Evolutionary conservation across 2,329 filamentous ascomycete genomes (phyloP).

Genomic region (Phialemonium atrogriseum): DNA sequence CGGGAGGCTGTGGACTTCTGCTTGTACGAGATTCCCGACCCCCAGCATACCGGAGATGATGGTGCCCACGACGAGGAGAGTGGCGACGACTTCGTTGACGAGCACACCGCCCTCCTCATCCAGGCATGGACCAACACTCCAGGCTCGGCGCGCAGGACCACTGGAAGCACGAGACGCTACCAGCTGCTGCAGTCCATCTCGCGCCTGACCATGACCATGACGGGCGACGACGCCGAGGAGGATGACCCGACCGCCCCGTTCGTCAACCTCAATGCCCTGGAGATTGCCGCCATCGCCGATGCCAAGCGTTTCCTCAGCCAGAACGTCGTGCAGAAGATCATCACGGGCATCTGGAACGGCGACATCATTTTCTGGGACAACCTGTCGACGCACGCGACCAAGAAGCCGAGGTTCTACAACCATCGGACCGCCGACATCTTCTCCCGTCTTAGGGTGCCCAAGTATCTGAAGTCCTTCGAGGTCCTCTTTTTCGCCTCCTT

Average conservation of each 20-base stretch:
- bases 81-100: conserved; percentile 22
- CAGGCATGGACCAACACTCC: conserved; percentile 18
- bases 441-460: conserved; percentile 67
- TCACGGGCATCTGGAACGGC: conserved; percentile 78
- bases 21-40: conserved; percentile 60
- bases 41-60: conserved; percentile 16
- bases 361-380: conserved; percentile 83
- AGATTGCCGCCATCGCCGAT: conserved; percentile 73
- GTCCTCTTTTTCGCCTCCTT: conserved; percentile 73
- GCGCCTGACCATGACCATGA: conserved; percentile 42
- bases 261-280: conserved; percentile 73
- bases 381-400: conserved; percentile 63
- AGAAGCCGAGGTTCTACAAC: conserved; percentile 72
- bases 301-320: conserved; percentile 83
- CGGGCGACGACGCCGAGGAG: conserved; percentile 36
- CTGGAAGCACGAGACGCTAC: conserved; percentile 37
- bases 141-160: conserved; percentile 15
- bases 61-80: conserved; percentile 29
- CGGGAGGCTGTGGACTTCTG: conserved; percentile 67
- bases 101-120: conserved; percentile 38
- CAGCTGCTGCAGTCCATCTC: conserved; percentile 47
- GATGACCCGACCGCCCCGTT: conserved; percentile 64
- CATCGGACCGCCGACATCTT: conserved; percentile 59
- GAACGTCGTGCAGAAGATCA: conserved; percentile 70
- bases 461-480: conserved; percentile 80